phyloP scores from a whole-genome alignment of 768 basidiomycete genomes.

The Agaricus subrufescens region DNA sequence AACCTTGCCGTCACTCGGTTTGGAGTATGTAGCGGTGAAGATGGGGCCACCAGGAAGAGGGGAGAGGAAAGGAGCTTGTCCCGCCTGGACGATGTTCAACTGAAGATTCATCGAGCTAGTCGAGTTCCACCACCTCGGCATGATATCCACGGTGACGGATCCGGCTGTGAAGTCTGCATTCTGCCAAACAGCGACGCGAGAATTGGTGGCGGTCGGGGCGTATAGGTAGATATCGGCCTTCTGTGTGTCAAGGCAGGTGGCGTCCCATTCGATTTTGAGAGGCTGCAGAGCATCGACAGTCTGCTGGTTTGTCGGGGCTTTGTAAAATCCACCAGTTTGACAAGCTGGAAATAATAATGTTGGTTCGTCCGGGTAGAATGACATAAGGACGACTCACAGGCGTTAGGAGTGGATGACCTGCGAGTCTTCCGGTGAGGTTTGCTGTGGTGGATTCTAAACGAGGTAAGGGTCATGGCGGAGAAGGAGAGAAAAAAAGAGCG shows the following conservation, averaged over 20 bases:
- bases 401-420: background rate
- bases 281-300: conserved; percentile 42
- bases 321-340: conserved; percentile 57
- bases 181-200: conserved; percentile 56
- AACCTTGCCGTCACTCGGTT: conserved; percentile 29
- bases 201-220: conserved; percentile 35
- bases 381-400: background rate
- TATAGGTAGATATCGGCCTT: conserved; percentile 68
- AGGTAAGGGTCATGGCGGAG: conserved; percentile 10
- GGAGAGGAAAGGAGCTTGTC: conserved; percentile 45
- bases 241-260: conserved; percentile 44
- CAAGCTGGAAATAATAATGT: conserved; percentile 33
- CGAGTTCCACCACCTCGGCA: conserved; percentile 71
- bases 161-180: conserved; percentile 45
- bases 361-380: background rate
- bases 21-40: conserved; percentile 58
- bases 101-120: conserved; percentile 47
- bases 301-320: conserved; percentile 42
- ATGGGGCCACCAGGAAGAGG: conserved; percentile 62
- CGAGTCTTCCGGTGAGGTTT: background rate
- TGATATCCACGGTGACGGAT: conserved; percentile 41
- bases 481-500: conserved; percentile 1
- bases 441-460: conserved; percentile 1
- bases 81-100: conserved; percentile 50
- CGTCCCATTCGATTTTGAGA: conserved; percentile 61